These are phyloP conservation scores for Globisporangium acanthophoron DNA, from an alignment of 352 stramenopile species.

Conservation along the genomic window DNA sequence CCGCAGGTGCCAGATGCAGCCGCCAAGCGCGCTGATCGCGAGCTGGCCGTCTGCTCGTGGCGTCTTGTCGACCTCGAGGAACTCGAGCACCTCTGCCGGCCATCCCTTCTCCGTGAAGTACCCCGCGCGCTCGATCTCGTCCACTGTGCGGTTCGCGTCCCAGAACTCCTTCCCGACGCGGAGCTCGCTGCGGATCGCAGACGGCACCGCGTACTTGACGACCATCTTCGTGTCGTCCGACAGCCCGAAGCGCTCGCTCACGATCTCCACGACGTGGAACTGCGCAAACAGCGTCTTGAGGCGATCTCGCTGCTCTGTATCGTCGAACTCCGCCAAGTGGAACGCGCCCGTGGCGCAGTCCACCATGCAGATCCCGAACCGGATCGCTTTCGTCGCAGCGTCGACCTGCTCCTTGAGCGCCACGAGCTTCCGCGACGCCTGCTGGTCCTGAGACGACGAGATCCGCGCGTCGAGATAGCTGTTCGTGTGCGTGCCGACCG, in stretches of 20 bases:
- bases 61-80: conserved; percentile 71
- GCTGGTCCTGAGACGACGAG: conserved; percentile 41
- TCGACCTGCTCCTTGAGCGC: conserved; percentile 53
- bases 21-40: conserved; percentile 61
- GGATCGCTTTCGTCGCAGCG: conserved; percentile 27
- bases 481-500: conserved; percentile 93
- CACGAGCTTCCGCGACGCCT: conserved; percentile 48
- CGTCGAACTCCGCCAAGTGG: conserved; percentile 96
- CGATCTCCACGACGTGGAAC: conserved; percentile 81
- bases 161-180: conserved; percentile 84
- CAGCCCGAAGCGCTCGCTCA: conserved; percentile 66
- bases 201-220: conserved; percentile 65
- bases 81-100: conserved; percentile 46
- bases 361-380: conserved; percentile 94
- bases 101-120: conserved; percentile 87
- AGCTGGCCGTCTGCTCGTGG: conserved; percentile 54
- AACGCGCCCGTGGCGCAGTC: conserved; percentile 93
- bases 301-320: conserved; percentile 92
- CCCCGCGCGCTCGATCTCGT: conserved; percentile 84
- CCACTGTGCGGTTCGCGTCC: conserved; percentile 83
- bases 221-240: conserved; percentile 63
- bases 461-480: conserved; percentile 91
- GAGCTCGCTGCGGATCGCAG: conserved; percentile 56
- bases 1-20: conserved; percentile 76
- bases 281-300: conserved; percentile 95